phyloP scores from a whole-genome alignment of 352 stramenopile genomes.

The Phytophthora kernoviae region DNA sequence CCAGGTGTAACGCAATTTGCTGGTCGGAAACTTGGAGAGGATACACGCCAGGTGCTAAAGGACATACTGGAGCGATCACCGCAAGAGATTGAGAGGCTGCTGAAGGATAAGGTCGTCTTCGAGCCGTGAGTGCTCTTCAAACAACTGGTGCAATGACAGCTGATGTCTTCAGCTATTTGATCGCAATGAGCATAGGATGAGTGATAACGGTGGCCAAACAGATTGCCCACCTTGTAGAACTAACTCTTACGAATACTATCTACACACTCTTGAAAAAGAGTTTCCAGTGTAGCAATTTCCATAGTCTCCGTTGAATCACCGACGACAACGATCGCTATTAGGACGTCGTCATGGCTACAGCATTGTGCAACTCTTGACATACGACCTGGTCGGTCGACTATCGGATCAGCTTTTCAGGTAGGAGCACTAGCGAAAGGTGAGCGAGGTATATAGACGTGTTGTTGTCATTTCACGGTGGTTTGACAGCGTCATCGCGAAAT shows the following conservation, averaged over 20 bases:
- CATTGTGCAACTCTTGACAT: background rate
- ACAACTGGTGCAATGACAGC: no score
- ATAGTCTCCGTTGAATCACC: no score
- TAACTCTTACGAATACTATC: background rate
- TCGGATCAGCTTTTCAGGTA: no score
- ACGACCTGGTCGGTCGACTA: no score
- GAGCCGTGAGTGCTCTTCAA: conserved; percentile 36
- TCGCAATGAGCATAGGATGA: background rate
- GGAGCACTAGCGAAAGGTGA: no score
- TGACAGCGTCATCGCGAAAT: no score
- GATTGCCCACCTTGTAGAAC: background rate
- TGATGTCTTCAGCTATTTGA: no score
- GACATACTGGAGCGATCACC: conserved; percentile 60
- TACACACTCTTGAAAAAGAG: background rate
- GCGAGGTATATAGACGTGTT: conserved; percentile 2
- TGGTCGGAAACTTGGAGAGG: conserved; percentile 68
- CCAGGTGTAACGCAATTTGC: conserved; percentile 68
- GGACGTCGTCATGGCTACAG: no score
- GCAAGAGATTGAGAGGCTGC: conserved; percentile 56
- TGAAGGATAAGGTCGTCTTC: conserved; percentile 71
- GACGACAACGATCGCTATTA: no score
- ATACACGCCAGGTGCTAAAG: conserved; percentile 67
- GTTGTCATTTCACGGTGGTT: background rate
- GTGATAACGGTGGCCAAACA: background rate
- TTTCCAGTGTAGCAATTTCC: no score